Evolutionary conservation across 1,284 basidiomycete genomes (phyloP).

Genomic region (Neonothopanus nambi): DNA sequence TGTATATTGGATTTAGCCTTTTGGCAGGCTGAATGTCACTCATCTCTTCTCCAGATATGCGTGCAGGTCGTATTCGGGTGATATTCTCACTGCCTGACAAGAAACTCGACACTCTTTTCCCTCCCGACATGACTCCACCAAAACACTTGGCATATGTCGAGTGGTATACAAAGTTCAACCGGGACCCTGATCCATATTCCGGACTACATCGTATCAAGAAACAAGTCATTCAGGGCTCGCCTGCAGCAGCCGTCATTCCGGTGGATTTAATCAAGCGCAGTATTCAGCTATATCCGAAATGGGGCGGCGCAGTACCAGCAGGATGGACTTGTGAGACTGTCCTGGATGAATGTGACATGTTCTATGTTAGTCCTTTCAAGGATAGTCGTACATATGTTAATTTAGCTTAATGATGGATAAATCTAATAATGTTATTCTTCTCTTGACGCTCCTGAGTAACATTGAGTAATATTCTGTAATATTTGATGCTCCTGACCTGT

Average conservation of each 20-base stretch:
- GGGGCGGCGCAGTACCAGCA: constrained; percentile 1
- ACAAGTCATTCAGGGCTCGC: not conserved
- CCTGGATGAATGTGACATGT: not conserved
- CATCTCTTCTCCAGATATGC: not conserved
- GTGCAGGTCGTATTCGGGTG: not conserved
- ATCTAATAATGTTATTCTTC: not conserved
- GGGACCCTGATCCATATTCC: not conserved
- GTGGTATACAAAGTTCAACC: not conserved
- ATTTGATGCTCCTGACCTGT: too few species aligned
- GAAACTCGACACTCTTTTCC: not conserved
- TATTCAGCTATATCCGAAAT: constrained; percentile 7
- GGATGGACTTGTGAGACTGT: not conserved
- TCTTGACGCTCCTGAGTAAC: too few species aligned
- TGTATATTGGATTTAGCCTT: not conserved
- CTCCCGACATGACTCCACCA: not conserved
- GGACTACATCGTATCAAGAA: not conserved
- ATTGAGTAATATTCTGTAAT: too few species aligned
- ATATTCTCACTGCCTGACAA: not conserved
- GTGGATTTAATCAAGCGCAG: not conserved
- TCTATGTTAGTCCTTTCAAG: not conserved
- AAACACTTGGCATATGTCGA: not conserved
- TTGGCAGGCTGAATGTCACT: not conserved
- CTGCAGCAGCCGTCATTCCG: constrained; percentile 1
- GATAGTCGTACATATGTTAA: constrained; percentile 5
- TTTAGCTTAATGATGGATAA: not conserved